Conservation (phyloP, 2,329 filamentous ascomycete species). For the Aspergillus sp. region DNA sequence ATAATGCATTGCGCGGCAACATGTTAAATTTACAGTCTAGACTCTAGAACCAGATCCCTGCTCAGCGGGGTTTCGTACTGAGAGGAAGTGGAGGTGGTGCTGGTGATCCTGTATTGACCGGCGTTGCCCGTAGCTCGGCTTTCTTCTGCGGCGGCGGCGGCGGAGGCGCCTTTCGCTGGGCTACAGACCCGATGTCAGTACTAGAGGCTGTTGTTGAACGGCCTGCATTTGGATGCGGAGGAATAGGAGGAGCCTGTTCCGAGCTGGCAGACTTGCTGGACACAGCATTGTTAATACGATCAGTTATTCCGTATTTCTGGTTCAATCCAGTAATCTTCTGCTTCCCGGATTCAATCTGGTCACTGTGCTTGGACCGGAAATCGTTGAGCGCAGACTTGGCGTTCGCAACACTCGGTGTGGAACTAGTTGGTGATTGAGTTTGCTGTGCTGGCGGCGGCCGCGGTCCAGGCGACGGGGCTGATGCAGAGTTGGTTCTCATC, state of each 20-base stretch:
- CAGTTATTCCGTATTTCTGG: slow-evolving; percentile 42
- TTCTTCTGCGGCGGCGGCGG: slow-evolving; percentile 62
- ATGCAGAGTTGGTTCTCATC: slow-evolving; percentile 45
- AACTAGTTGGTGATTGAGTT: slow-evolving; percentile 60
- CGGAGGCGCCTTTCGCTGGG: slow-evolving; percentile 53
- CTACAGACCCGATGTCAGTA: slow-evolving; percentile 33
- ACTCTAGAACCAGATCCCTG: slow-evolving; percentile 20
- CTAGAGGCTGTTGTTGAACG: slow-evolving; percentile 22
- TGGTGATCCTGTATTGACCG: slow-evolving; percentile 30
- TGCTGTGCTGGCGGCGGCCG: slow-evolving; percentile 35
- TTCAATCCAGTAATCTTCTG: slow-evolving; percentile 52
- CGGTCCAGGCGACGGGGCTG: slow-evolving; percentile 23
- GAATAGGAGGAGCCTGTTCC: slow-evolving; percentile 20
- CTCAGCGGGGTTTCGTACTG: slow-evolving; percentile 55
- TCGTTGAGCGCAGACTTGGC: slow-evolving; percentile 63
- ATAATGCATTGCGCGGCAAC: background rate
- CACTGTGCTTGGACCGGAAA: slow-evolving; percentile 69
- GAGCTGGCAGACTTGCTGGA: slow-evolving; percentile 36
- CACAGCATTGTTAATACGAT: slow-evolving; percentile 50
- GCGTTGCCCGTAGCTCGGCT: slow-evolving; percentile 45
- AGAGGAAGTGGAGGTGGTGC: slow-evolving; percentile 58
- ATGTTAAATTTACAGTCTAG: background rate
- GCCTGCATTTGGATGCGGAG: slow-evolving; percentile 25
- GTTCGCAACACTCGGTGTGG: slow-evolving; percentile 57
- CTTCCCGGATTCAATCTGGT: slow-evolving; percentile 64